These are phyloP conservation scores for Gardenia jasminoides DNA, from an alignment of 257 asterid species.

Conservation along the genomic window DNA sequence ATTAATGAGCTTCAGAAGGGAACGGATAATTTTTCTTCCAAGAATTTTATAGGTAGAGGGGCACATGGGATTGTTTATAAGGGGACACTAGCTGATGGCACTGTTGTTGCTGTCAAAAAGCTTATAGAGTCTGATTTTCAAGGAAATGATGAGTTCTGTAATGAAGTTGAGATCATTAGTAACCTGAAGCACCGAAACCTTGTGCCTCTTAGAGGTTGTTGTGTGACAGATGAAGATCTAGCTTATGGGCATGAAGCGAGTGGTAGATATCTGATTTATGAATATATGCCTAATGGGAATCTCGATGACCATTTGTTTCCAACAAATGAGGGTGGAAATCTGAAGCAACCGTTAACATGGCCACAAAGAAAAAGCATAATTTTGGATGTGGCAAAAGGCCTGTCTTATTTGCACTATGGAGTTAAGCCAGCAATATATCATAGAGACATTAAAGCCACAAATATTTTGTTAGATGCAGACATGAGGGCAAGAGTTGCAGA, in stretches of 20 bases:
- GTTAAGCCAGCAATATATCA: conserved; percentile 82
- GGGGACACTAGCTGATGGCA: conserved; percentile 69
- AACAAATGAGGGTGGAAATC: conserved; percentile 8
- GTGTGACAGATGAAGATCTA: conserved; percentile 52
- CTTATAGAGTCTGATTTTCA: conserved; percentile 73
- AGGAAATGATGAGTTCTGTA: conserved; percentile 74
- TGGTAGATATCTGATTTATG: conserved; percentile 79
- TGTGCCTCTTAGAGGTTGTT: conserved; percentile 84
- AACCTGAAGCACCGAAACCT: conserved; percentile 86
- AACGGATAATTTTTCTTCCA: conserved; percentile 52
- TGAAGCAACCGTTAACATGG: conserved; percentile 52
- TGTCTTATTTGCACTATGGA: conserved; percentile 76
- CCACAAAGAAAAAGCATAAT: conserved; percentile 75
- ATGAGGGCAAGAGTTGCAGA: conserved; percentile 95
- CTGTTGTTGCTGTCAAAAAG: conserved; percentile 70
- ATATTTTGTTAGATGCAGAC: conserved; percentile 69
- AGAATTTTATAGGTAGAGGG: conserved; percentile 81
- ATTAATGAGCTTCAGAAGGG: conserved; percentile 76
- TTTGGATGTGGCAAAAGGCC: conserved; percentile 78
- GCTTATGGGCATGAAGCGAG: conserved; percentile 19
- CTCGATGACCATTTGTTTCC: conserved; percentile 76
- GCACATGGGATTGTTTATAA: conserved; percentile 79
- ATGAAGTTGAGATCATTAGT: conserved; percentile 93
- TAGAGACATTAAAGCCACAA: conserved; percentile 83
- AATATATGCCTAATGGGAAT: conserved; percentile 85